Evolutionary conservation across 495 filamentous ascomycete species (phyloP), one percentile per base, ranked within the genome.

Genomic region (Lasiosphaeria miniovina): DNA sequence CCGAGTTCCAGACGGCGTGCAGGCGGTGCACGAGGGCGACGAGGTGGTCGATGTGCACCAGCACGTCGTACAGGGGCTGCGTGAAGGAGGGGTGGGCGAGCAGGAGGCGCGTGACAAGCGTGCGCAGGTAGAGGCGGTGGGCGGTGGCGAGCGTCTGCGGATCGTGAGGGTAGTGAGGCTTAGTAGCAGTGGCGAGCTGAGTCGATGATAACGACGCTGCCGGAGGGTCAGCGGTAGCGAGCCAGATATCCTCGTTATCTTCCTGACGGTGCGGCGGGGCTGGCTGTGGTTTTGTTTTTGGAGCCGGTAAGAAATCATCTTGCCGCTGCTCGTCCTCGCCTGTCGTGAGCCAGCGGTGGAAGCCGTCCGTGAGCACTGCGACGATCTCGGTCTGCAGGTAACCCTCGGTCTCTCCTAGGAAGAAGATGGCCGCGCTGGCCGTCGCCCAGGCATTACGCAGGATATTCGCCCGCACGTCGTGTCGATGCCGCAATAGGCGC

Each of bases 321-420:
- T 6, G 52, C 36, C 7, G 36, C 32, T 59, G 56, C 24, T 72
- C 66, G 15, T 63, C 60, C 11, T 64, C 65, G 7, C 74, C 74
- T n/a, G 70, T 72, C 4, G 53, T 63, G 7, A 82, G 63, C 81
- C 81, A 80, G 8, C 55, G 55, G 34, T 80, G 74, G 49, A 80
- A 89, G 69, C 88, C 90, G 77, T 72, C 77, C 80, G 89, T 96
- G 0, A 90, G 88, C 8, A 86, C 86, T 55, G 87, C 83, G 15
- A 96, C 84, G 1, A 97, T 88, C 69, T 97, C 91, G 3, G 89
- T 90, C 68, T 96, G 92, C 61, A 97, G 86, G 62, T 94, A 97
- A 11, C 83, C 84, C 57, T 91, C 88, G 11, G 88, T 84, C 61
- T 96, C 92, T 1, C 88, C 88, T 4, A 98, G 78, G 61, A 97